Evolutionary conservation across 495 filamentous ascomycete species (phyloP), one percentile per base, ranked within the genome.

Genomic region (Podospora pseudocomata): DNA sequence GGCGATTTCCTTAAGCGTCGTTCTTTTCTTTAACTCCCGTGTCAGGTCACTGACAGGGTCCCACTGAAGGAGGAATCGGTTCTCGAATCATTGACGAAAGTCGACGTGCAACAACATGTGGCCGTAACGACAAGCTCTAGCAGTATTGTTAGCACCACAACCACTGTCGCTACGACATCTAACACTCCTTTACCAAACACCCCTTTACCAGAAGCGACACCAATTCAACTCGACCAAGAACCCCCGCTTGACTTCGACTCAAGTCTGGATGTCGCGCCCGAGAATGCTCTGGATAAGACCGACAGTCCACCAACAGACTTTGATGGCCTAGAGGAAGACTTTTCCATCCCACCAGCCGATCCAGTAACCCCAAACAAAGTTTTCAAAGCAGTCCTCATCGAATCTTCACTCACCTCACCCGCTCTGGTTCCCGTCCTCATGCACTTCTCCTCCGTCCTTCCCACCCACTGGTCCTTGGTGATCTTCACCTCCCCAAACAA

Each of bases 401-500:
- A 67, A 49, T 49, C 57, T 7, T 19, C 34, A 23, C n/a, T 62
- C 39, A 49, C 39, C 28, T 61, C 65, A 4, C 58, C 57, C 4
- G 66, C 71, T 20, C 59, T 77, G 6, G 28, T 71, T 13, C 75
- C 73, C 13, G n/a, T 77, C 30, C 16, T 62, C 58, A 60, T 79
- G 3, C 77, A 79, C 49, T 79, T 79, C 60, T 55, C 69, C 34
- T 67, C 68, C 54, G 74, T 79, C 7, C 71, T 79, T 7, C 75
- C 75, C 3, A 69, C 70, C 15, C 62, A 60, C 26, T 79, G 77
- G 77, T 71, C 73, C 13, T 66, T 79, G 5, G 63, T 76, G 9
- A 71, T 78, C n/a, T 78, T 73, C 60, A 76, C 76, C 68, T 71
- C 65, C 66, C 26, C 66, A 39, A 32, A 65, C 7, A n/a, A 28